A percentile compares a stretch with the other conserved stretches of the same genome.
These are phyloP conservation scores for Climacium dendroides DNA, from an alignment of 225 moss, liverwort and hornwort genomes.

Conservation along the genomic window DNA sequence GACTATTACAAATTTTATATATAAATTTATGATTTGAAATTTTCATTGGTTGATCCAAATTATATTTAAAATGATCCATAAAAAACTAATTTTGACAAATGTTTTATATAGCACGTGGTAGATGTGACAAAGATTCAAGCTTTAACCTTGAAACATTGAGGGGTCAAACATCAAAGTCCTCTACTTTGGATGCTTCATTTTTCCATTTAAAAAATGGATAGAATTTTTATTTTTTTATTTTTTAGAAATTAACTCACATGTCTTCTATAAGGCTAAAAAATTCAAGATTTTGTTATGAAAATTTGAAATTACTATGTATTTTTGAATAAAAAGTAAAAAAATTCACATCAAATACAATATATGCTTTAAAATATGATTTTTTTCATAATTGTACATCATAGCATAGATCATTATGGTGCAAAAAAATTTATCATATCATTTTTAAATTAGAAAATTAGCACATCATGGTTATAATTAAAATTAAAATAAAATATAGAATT, in stretches of 20 bases:
- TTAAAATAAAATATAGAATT: background rate
- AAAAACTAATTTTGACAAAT: too few relatives aligned
- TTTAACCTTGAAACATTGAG: accelerated
- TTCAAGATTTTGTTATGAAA: accelerated
- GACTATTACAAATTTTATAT: background rate
- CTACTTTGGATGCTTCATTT: background rate
- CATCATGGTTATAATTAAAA: background rate
- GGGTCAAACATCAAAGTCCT: background rate
- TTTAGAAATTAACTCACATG: background rate
- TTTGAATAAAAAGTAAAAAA: background rate
- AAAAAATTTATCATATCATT: background rate
- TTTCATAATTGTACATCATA: too few relatives aligned
- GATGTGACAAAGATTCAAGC: background rate
- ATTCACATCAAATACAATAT: too few relatives aligned
- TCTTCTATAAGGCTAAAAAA: background rate
- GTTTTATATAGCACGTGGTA: accelerated
- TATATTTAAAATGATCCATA: too few relatives aligned
- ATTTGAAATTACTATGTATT: background rate
- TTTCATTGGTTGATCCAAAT: background rate
- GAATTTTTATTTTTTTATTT: background rate
- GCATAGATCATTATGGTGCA: background rate
- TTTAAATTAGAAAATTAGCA: background rate
- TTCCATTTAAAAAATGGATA: background rate
- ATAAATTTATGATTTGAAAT: background rate
- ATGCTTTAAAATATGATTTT: too few relatives aligned